Evolutionary conservation across 495 filamentous ascomycete species (phyloP), one percentile per base, ranked within the genome.

Genomic region (Lasiosphaeris hirsuta): DNA sequence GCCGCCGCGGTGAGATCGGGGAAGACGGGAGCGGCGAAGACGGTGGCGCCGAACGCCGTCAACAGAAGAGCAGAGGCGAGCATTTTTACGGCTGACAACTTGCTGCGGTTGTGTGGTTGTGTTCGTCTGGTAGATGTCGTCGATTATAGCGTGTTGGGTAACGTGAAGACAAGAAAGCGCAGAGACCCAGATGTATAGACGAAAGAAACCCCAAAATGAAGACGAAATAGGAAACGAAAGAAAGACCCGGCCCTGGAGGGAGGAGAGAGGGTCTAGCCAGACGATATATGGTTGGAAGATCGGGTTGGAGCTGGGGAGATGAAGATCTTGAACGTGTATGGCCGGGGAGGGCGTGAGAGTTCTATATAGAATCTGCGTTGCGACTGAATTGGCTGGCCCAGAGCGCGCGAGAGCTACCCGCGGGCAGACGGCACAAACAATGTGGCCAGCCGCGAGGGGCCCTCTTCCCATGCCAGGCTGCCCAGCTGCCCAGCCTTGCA

Each of bases 11-110:
- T 66, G 60, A 77, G 35, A 1, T 71, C 61, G 35, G 78, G 77
- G 62, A 67, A 72, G 50, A 67, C 67, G 4, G 81, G 81, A n/a
- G 79, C 79, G 15, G 78, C 75, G 38, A 74, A 65, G 58, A 69
- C 76, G 33, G 72, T 67, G 61, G 73, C 74, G 67, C 70, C 69
- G 54, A 82, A 72, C 50, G 75, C 69, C 36, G 79, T 73, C 17
- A 71, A 62, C 18, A 81, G 57, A 56, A 79, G 57, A 51, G 76
- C 66, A 51, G 73, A 74, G 58, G 66, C 68, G 54, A 71, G 70
- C 79, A 83, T 82, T 38, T 64, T 75, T 50, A 51, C 56, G 46
- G 19, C 17, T 45, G 19, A 44, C 7, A 15, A 19, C 8, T 23
- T n/a, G 43, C 13, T 17, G 7, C 19, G 34, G 37, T 43, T 38